Base-by-base conservation (phyloP, 345 rosid genomes). In the Aurinia saxatilis region DNA sequence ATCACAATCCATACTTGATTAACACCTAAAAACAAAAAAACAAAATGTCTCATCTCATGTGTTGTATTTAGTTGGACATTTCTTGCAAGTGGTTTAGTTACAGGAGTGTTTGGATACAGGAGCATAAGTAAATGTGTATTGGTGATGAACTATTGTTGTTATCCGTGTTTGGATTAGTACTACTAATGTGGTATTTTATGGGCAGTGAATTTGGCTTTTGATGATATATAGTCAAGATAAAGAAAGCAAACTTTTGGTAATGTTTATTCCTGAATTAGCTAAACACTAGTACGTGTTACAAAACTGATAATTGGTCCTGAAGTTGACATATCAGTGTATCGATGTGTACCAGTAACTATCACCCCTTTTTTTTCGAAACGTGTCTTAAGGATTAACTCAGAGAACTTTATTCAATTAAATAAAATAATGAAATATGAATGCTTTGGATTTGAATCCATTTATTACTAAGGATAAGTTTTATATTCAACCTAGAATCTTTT, bases 251-350 rank as follows among this genome's bases (percentile, higher is more conserved):
- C 1, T 1, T 44, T 54, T 29, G 36, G 36, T 56, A 16, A 46
- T 25, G 27, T 27, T 33, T 34, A 44, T 65, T 16, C 63, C 56
- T 66, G 6, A 37, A 36, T 25, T 56, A 29, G 50, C 71, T 30
- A 47, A 45, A 56, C 63, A 50, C 6, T 15, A 2, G 66, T 40
- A 67, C 72, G 59, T 41, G 44, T 51, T 51, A 52, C 68, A 53
- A 23, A 34, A 34, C 19, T 15, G 5, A 45, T 44, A 5, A 21
- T 35, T 19, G 19, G 36, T 4, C 23, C 4, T 44, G 30, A 65
- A 44, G 37, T 9, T 40, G 59, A 58, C 65, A 31, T 50, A 48
- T 47, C 34, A 66, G 35, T 37, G 5, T 38, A 11, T 38, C 3
- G 10, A 5, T 23, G n/a, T n/a, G n/a, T n/a, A n/a, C n/a, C n/a